These are phyloP conservation scores for Gossypium trilobum DNA, from an alignment of 441 rosid genomes.

Conservation along the genomic window DNA sequence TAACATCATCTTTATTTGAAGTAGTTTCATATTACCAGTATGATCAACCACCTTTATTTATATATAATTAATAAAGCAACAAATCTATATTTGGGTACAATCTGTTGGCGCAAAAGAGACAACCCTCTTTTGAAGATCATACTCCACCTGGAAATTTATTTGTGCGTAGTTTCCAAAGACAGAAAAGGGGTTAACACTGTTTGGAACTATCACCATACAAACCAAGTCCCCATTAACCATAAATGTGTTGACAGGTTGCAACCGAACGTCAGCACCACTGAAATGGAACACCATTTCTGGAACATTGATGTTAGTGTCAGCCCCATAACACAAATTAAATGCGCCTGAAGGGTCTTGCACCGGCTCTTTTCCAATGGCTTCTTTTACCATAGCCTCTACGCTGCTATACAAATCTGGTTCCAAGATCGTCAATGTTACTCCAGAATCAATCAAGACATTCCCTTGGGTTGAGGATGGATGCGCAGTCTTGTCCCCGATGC, in stretches of 20 bases:
- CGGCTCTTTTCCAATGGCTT: slow-evolving; percentile 16
- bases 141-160: slow-evolving; percentile 26
- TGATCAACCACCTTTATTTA: too few species aligned
- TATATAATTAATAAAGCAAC: neutral
- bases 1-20: too few species aligned
- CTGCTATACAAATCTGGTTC: slow-evolving; percentile 22
- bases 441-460: slow-evolving; percentile 40
- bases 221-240: slow-evolving; percentile 6
- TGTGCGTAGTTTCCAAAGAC: slow-evolving; percentile 30
- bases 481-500: slow-evolving; percentile 22
- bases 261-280: slow-evolving; percentile 23
- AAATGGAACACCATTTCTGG: slow-evolving; percentile 38
- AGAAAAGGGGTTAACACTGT: neutral
- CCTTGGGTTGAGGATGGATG: slow-evolving; percentile 18
- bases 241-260: slow-evolving; percentile 27
- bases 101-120: slow-evolving; percentile 30
- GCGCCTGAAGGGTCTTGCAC: slow-evolving; percentile 16
- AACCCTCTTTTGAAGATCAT: slow-evolving; percentile 15
- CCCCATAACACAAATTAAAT: slow-evolving; percentile 22
- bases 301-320: neutral
- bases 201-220: slow-evolving; percentile 29
- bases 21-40: too few species aligned
- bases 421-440: slow-evolving; percentile 30
- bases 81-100: slow-evolving; percentile 20
- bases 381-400: slow-evolving; percentile 25